phyloP scores from a whole-genome alignment of 1,284 basidiomycete genomes.

The Marasmius sp. region DNA sequence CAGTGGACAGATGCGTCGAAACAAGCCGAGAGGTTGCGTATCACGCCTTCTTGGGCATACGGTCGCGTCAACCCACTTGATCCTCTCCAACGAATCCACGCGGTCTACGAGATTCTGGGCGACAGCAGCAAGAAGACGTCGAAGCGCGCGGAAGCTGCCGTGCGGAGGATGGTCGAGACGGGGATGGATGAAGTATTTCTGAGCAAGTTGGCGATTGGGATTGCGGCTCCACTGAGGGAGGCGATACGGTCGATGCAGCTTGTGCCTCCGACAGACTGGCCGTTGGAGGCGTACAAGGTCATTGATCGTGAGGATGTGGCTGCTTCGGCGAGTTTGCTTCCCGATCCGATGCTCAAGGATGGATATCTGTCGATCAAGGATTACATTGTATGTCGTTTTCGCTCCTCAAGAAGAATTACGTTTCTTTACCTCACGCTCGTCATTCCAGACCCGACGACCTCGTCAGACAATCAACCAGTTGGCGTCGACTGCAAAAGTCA shows the following conservation, averaged over 20 bases:
- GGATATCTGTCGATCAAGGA: slow-evolving; percentile 59
- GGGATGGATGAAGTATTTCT: slow-evolving; percentile 50
- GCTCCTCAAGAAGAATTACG: background rate
- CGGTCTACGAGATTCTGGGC: slow-evolving; percentile 55
- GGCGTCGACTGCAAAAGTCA: slow-evolving; percentile 46
- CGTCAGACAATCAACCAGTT: slow-evolving; percentile 54
- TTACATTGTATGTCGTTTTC: slow-evolving; percentile 48
- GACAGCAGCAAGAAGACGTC: slow-evolving; percentile 51
- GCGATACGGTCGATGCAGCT: slow-evolving; percentile 80
- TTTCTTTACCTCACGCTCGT: slow-evolving; percentile 6
- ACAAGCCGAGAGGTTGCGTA: slow-evolving; percentile 49
- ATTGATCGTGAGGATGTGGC: slow-evolving; percentile 83
- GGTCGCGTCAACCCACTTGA: slow-evolving; percentile 57
- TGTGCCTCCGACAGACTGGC: slow-evolving; percentile 74
- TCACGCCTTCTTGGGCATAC: slow-evolving; percentile 58
- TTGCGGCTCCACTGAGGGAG: slow-evolving; percentile 82
- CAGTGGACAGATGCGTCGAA: slow-evolving; percentile 52
- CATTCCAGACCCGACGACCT: slow-evolving; percentile 39
- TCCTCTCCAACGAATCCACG: slow-evolving; percentile 48
- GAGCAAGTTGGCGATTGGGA: slow-evolving; percentile 64
- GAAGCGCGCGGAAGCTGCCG: slow-evolving; percentile 64
- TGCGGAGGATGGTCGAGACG: slow-evolving; percentile 58
- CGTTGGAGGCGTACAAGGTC: slow-evolving; percentile 67
- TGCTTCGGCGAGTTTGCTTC: slow-evolving; percentile 46
- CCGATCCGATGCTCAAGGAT: slow-evolving; percentile 43